These are phyloP conservation scores for Graphilbum fragrans DNA, from an alignment of 2,329 filamentous ascomycete genomes.

Conservation along the genomic window DNA sequence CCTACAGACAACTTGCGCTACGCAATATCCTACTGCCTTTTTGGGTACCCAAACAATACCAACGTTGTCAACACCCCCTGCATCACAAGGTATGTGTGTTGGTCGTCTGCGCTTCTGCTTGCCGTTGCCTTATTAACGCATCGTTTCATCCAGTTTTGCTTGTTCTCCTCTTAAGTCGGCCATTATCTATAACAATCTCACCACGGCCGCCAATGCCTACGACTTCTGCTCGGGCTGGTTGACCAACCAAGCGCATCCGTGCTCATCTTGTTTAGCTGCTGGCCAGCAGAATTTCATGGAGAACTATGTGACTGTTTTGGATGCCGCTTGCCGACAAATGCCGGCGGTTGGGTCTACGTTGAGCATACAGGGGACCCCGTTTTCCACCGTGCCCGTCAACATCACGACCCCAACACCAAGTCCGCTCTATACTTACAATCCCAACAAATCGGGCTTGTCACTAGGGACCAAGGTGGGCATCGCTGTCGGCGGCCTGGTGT, in stretches of 20 bases:
- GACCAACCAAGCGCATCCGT: constrained; percentile 25
- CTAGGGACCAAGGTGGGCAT: constrained; percentile 48
- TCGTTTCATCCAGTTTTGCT: constrained; percentile 27
- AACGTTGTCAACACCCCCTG: constrained; percentile 32
- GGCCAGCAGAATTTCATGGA: constrained; percentile 26
- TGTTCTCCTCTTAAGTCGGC: constrained; percentile 36
- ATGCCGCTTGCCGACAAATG: constrained; percentile 43
- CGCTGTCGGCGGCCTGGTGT: constrained; percentile 34
- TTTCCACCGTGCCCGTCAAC: constrained; percentile 34
- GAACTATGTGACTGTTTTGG: constrained; percentile 42
- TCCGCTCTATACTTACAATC: constrained; percentile 23
- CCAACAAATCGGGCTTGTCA: constrained; percentile 33
- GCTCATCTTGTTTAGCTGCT: constrained; percentile 32
- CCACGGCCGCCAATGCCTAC: constrained; percentile 29
- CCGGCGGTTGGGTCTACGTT: constrained; percentile 33
- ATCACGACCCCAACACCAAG: constrained; percentile 35
- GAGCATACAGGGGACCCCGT: constrained; percentile 38
- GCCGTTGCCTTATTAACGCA: not conserved
- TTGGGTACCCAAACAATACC: constrained; percentile 30
- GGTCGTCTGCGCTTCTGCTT: not conserved
- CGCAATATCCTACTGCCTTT: constrained; percentile 42
- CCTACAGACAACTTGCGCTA: constrained; percentile 45
- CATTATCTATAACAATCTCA: constrained; percentile 36
- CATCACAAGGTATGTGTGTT: constrained; percentile 32
- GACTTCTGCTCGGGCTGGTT: constrained; percentile 43